Evolutionary conservation across 768 basidiomycete genomes (phyloP).

Genomic region (Suillus subluteus): DNA sequence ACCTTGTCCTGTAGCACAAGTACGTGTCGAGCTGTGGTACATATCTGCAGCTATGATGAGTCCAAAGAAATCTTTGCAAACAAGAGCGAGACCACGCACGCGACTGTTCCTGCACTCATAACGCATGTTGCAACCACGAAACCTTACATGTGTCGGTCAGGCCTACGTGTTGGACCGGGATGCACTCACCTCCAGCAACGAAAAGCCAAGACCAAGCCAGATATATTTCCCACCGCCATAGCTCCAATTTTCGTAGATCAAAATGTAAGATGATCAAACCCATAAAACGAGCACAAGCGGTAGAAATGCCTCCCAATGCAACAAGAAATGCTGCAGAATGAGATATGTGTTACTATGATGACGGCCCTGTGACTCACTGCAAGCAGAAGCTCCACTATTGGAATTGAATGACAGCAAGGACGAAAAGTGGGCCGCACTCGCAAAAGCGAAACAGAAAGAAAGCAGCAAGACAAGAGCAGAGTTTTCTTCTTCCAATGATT

Average conservation of each 20-base stretch:
- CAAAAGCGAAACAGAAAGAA: slow-evolving; percentile 34
- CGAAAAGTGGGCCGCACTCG: slow-evolving; percentile 34
- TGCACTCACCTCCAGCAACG: slow-evolving; percentile 38
- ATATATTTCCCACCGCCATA: slow-evolving; percentile 37
- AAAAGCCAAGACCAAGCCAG: slow-evolving; percentile 35
- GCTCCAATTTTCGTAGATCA: slow-evolving; percentile 36
- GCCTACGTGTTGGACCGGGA: not conserved
- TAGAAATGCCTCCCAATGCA: slow-evolving; percentile 48
- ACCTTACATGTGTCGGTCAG: slow-evolving; percentile 24
- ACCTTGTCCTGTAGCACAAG: slow-evolving; percentile 33
- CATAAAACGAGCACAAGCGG: slow-evolving; percentile 41
- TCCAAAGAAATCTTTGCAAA: not conserved
- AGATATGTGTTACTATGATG: not conserved
- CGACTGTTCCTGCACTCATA: slow-evolving; percentile 38
- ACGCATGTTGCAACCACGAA: slow-evolving; percentile 46
- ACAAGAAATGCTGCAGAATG: slow-evolving; percentile 43
- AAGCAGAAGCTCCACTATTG: slow-evolving; percentile 20
- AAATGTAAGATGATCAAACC: slow-evolving; percentile 41
- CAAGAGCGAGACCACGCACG: slow-evolving; percentile 26
- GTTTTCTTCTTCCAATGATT: not conserved
- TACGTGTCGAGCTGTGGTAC: slow-evolving; percentile 25
- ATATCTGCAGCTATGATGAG: slow-evolving; percentile 19
- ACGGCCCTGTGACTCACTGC: slow-evolving; percentile 25
- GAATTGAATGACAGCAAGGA: slow-evolving; percentile 33
- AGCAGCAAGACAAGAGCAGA: slow-evolving; percentile 27